These are phyloP conservation scores for Neurospora pannonica DNA, from an alignment of 495 filamentous ascomycete genomes.

Conservation along the genomic window DNA sequence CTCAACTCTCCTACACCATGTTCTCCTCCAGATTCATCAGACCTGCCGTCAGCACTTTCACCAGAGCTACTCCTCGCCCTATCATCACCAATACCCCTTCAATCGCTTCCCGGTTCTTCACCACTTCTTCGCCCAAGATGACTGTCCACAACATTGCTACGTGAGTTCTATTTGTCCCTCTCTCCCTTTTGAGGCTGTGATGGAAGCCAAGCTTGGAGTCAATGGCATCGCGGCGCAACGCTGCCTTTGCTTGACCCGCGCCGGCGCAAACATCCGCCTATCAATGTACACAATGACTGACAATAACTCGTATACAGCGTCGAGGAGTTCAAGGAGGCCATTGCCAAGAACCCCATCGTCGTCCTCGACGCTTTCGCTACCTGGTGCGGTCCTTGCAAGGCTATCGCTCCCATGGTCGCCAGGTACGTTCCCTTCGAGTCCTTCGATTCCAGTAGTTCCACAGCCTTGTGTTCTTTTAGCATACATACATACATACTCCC, in stretches of 20 bases:
- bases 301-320: conserved; percentile 36
- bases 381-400: conserved; percentile 96
- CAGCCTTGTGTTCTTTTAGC: not conserved
- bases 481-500: not conserved
- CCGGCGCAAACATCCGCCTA: not conserved
- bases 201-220: not conserved
- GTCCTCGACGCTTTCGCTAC: conserved; percentile 80
- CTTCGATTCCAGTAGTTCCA: not conserved
- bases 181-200: not conserved
- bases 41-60: conserved; percentile 7
- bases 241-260: not conserved
- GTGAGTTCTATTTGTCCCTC: conserved; percentile 21
- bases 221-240: not conserved
- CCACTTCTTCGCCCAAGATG: conserved; percentile 34
- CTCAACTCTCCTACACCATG: conserved; percentile 5
- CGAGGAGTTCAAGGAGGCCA: conserved; percentile 49
- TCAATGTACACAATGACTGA: conserved; percentile 2
- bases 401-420: conserved; percentile 65
- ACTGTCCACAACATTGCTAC: conserved; percentile 31
- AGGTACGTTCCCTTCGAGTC: conserved; percentile 26
- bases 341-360: conserved; percentile 48
- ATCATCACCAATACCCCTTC: not conserved
- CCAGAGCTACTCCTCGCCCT: conserved; percentile 3
- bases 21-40: conserved; percentile 18
- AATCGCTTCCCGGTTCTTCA: conserved; percentile 26